Evolutionary conservation across 441 rosid species (phyloP), one percentile per base, ranked within the genome.

Genomic region (Eutrema salsugineum): DNA sequence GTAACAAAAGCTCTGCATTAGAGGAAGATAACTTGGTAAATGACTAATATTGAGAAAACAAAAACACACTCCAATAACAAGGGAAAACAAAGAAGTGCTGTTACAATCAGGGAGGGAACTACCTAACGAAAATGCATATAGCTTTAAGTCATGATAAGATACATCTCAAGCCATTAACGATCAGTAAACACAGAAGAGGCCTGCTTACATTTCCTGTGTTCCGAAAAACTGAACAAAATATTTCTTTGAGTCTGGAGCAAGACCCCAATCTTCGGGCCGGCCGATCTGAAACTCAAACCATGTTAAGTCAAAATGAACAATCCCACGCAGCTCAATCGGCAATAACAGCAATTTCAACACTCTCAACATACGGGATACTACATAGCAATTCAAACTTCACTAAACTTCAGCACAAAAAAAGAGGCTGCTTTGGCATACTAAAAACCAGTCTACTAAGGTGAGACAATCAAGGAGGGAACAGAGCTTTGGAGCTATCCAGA

Each of bases 141-240:
- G 33, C 24, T 48, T 53, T 38, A 46, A 12, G 30, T 51, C 20
- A 46, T 30, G 40, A 54, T 28, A 16, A 46, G 6, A 46, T 17
- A 47, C 11, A 72, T 48, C 51, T 20, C 32, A 54, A 46, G n/a
- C 10, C 43, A 70, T 16, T 11, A 70, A 60, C 58, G 49, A 38
- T 24, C 30, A 62, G 35, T 35, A 59, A 50, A 63, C 39, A 70
- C 46, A 64, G 39, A 75, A n/a, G 44, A 33, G 57, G 22, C 63
- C 43, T 51, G 82, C 97, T 88, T 79, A 94, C 97, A 91, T 91
- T 83, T 94, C 96, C 80, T 86, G 68, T 24, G 98, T 94, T 78
- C 98, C 96, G 61, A 88, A 94, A 78, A 94, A 94, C 27, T 83
- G 79, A 67, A 94, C 97, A 81, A 94, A 94, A 71, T 84, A 76